Evolutionary conservation across 148 eudicot species (phyloP), one percentile per base, ranked within the genome.

Genomic region (Chenopodium quinoa): DNA sequence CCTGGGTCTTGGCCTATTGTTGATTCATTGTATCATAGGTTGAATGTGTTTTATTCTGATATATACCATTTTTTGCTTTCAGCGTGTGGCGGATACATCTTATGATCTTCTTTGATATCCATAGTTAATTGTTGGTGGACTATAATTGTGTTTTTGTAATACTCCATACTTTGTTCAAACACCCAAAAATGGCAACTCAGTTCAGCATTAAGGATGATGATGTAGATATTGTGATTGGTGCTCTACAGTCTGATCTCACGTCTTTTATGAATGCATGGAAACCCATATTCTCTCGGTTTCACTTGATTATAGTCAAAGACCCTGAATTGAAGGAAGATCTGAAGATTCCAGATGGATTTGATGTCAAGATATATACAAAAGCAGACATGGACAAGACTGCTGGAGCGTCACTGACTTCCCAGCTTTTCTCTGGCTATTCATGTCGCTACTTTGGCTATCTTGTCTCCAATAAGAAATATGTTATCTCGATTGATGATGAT

Each of bases 401-500:
- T 40, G 92, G 97, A 29, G 63, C 93, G 19, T 84, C 90, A 64
- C 64, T 90, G 66, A 75, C 84, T 50, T 69, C 89, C 69, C 74
- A 83, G 82, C 89, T 91, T 79, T 94, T 96, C 79, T 89, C 95
- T 60, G 99, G 99, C 69, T 94, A 92, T 80, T 87, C 97, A 4
- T 96, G 99, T 84, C 92, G 99, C n/a, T 92, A 92, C 85, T 97
- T 91, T 80, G 99, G 99, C 78, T 97, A 91, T 85, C 92, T 97
- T 47, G 81, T 97, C 74, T 97, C 97, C 1, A 87, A 81, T 23
- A 97, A 89, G 79, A 97, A 94, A 86, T 97, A 92, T 65, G 80
- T 97, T 25, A 83, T 97, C 81, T 93, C 99, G 67, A 81, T 92
- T 69, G 98, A 94, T 78, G 95, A 91, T 85, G 98, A 94, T 84